Evolutionary conservation across 2,329 filamentous ascomycete species (phyloP).

Genomic region (Colletotrichum melonis): DNA sequence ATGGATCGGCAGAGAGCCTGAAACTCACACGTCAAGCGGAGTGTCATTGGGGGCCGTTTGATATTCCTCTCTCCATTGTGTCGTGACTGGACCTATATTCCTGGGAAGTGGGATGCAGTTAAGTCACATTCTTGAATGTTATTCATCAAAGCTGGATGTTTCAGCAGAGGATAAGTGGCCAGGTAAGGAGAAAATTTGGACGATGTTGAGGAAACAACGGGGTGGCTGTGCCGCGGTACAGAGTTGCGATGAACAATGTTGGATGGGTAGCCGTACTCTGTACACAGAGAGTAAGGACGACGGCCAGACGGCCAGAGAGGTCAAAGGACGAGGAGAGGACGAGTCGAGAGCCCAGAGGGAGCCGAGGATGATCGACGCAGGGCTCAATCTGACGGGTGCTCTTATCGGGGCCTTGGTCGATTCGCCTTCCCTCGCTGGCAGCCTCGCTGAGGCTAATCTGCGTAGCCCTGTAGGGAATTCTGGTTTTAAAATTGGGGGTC

Average conservation of each 20-base stretch:
- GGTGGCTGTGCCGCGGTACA: neutral
- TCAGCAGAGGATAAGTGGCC: neutral
- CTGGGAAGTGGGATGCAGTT: neutral
- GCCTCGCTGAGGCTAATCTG: neutral
- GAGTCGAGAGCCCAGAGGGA: neutral
- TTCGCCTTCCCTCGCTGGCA: neutral
- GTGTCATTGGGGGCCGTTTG: neutral
- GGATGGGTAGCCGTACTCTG: neutral
- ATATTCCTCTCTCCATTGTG: neutral
- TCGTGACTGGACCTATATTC: neutral
- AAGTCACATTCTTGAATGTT: neutral
- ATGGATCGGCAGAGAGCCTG: conserved; percentile 15
- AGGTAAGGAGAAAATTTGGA: neutral
- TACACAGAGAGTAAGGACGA: conserved; percentile 10
- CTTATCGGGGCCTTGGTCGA: neutral
- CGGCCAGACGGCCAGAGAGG: neutral
- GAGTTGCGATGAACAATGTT: conserved; percentile 26
- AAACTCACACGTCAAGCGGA: conserved; percentile 8
- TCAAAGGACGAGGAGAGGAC: neutral
- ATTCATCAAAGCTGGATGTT: neutral
- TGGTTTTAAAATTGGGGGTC: conserved; percentile 19
- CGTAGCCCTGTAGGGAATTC: conserved; percentile 21
- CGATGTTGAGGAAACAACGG: conserved; percentile 2
- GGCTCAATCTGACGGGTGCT: conserved; percentile 9
- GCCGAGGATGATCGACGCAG: conserved; percentile 26